Percentiles rank a stretch among this genome's conserved stretches.
Conservation (phyloP, 768 basidiomycete genomes). For the Floccularia luteovirens region DNA sequence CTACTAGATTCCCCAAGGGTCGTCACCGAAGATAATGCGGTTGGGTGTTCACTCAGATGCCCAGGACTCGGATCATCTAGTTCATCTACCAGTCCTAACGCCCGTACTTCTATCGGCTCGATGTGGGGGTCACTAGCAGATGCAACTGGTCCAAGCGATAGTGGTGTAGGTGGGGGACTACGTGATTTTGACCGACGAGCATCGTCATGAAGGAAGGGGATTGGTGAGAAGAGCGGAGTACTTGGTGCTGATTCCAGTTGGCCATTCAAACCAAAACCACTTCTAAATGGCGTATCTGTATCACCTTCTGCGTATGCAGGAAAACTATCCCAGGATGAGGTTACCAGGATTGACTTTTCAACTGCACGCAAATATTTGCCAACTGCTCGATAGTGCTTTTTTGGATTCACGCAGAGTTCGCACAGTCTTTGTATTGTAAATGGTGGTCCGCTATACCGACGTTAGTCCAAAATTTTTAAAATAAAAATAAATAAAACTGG, state of each 20-base stretch:
- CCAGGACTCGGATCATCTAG: constrained; percentile 80
- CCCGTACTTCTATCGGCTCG: constrained; percentile 37
- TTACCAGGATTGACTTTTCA: constrained; percentile 76
- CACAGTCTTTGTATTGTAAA: constrained; percentile 89
- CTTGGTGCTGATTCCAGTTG: constrained; percentile 51
- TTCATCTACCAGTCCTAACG: constrained; percentile 76
- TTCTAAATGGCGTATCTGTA: constrained; percentile 22
- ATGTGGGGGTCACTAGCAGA: constrained; percentile 18
- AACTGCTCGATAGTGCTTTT: constrained; percentile 62
- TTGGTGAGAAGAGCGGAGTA: constrained; percentile 83
- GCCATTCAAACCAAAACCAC: constrained; percentile 34
- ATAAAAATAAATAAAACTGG: neutral
- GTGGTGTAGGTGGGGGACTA: constrained; percentile 73
- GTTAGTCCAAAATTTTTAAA: neutral
- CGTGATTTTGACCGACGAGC: constrained; percentile 73
- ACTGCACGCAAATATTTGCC: constrained; percentile 88
- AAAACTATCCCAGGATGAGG: constrained; percentile 71
- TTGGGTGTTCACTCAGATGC: constrained; percentile 78
- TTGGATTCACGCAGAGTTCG: constrained; percentile 68
- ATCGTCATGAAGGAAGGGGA: constrained; percentile 81
- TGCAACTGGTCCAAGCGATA: constrained; percentile 38
- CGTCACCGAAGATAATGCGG: constrained; percentile 60
- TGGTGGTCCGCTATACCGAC: constrained; percentile 45
- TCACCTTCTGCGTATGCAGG: constrained; percentile 38
- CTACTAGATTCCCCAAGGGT: constrained; percentile 20